Conservation (phyloP, 2,329 filamentous ascomycete genomes). For the Trichoderma afroharzianum region DNA sequence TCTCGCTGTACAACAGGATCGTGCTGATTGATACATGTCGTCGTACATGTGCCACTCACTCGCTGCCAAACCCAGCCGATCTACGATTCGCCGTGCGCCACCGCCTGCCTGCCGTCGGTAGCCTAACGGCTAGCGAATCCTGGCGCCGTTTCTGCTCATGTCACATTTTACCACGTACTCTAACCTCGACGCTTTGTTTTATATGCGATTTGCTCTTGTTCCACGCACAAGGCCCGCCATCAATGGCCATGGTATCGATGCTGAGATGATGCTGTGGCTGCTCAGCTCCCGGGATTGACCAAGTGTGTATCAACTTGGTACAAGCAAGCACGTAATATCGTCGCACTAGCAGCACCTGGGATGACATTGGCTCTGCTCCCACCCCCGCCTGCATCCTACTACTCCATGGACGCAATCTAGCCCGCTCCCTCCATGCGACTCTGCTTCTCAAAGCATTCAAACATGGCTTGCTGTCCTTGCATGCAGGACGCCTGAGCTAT, state of each 20-base stretch:
- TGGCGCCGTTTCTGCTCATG: not conserved
- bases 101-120: not conserved
- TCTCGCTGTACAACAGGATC: conserved; percentile 1
- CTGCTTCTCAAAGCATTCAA: not conserved
- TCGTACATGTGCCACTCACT: not conserved
- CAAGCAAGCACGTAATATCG: not conserved
- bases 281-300: not conserved
- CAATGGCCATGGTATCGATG: no score
- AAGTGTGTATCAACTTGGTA: not conserved
- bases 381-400: not conserved
- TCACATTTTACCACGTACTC: not conserved
- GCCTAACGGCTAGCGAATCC: not conserved
- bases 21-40: not conserved
- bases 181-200: not conserved
- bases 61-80: conserved; percentile 10
- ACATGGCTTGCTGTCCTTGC: not conserved
- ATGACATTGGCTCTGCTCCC: not conserved
- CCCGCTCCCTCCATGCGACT: not conserved
- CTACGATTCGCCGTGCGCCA: conserved; percentile 14
- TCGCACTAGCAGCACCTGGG: not conserved
- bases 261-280: not conserved
- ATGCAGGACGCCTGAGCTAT: conserved; percentile 6
- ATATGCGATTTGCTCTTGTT: not conserved
- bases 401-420: not conserved
- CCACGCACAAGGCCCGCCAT: not conserved